Base-by-base conservation (phyloP, 2,329 filamentous ascomycete genomes). In the Rhynchosporium secalis region DNA sequence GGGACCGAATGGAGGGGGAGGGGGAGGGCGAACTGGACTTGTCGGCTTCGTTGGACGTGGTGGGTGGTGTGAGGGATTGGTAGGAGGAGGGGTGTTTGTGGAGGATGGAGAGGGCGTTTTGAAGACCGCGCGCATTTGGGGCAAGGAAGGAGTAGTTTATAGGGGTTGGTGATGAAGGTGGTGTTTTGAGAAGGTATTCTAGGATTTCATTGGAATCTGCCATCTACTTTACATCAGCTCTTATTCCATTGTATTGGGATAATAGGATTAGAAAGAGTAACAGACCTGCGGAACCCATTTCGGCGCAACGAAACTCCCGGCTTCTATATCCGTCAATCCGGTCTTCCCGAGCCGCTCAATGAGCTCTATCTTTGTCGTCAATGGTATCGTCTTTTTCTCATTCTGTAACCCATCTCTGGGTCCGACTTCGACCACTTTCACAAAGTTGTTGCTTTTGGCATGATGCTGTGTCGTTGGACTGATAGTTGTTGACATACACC, bases 341-440 rank as follows among this genome's bases (percentile, higher is more conserved):
- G 90, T 89, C 66, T 78, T 78, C 40, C 86, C 84, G 65, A 96
- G 78, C 64, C 84, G 80, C 68, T 87, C 82, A 45, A 96, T 89
- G 58, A 96, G 76, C 68, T 92, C 85, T 60, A 94, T 83, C 76
- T 96, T 96, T 2, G 87, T 92, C 6, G 81, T 79, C 10, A 91
- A 78, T 0, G 90, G 80, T 66, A 96, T 88, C 33, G 80, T 80
- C 66, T 80, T 84, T 77, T 89, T 90, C 78, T 95, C 90, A 73
- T 95, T 96, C 74, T 96, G 91, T 58, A 96, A 78, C n/a, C 91
- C 91, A 78, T 96, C 91, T 67, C 91, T 83, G 40, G 91, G 91
- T 8, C 90, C 91, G 65, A 96, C 91, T 78, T 96, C 91, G 65
- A 95, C 87, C 45, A 96, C 86, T 76, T 80, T 82, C 64, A 86